A percentile compares a stretch with the other conserved stretches of the same genome.
phyloP scores from a whole-genome alignment of 352 stramenopile genomes.

The Globisporangium canariense region DNA sequence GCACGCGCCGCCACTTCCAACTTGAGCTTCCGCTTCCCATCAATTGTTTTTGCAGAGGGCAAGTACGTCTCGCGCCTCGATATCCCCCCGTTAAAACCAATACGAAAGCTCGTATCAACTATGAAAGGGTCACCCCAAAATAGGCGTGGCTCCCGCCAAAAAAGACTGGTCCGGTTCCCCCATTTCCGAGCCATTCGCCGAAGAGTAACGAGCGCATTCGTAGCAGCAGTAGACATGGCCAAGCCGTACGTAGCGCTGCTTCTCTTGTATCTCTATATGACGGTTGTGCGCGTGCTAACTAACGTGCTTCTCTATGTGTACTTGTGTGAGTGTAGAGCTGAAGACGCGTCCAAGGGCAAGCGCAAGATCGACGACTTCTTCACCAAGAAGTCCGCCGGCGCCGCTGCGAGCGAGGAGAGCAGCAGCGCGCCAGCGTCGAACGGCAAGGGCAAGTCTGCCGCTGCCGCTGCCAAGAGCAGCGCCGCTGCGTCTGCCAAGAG shows the following conservation, averaged over 20 bases:
- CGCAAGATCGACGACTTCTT: slow-evolving; percentile 36
- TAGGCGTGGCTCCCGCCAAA: not conserved
- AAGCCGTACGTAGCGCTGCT: slow-evolving; percentile 33
- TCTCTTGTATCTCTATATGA: not conserved
- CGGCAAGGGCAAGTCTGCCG: slow-evolving; percentile 31
- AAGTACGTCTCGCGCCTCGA: not conserved
- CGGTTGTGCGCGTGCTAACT: not conserved
- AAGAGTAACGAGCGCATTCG: slow-evolving; percentile 1
- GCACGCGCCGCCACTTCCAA: not conserved
- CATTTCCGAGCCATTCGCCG: slow-evolving; percentile 7
- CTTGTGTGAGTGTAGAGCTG: slow-evolving; percentile 20
- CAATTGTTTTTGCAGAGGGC: not conserved
- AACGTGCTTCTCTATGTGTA: not conserved
- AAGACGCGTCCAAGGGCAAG: slow-evolving; percentile 38
- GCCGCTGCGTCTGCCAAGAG: slow-evolving; percentile 9
- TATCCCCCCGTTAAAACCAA: not conserved
- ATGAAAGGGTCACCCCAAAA: slow-evolving; percentile 4
- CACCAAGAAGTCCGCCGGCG: slow-evolving; percentile 17
- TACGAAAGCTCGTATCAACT: not conserved
- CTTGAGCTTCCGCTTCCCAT: not conserved
- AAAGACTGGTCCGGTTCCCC: slow-evolving; percentile 9
- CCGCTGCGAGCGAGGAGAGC: slow-evolving; percentile 1
- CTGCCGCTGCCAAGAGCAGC: slow-evolving; percentile 18
- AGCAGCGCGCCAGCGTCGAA: slow-evolving; percentile 20
- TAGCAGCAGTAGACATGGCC: slow-evolving; percentile 6